Evolutionary conservation across 352 stramenopile species (phyloP), one percentile per base, ranked within the genome.

Genomic region (Phytophthora parvispora): DNA sequence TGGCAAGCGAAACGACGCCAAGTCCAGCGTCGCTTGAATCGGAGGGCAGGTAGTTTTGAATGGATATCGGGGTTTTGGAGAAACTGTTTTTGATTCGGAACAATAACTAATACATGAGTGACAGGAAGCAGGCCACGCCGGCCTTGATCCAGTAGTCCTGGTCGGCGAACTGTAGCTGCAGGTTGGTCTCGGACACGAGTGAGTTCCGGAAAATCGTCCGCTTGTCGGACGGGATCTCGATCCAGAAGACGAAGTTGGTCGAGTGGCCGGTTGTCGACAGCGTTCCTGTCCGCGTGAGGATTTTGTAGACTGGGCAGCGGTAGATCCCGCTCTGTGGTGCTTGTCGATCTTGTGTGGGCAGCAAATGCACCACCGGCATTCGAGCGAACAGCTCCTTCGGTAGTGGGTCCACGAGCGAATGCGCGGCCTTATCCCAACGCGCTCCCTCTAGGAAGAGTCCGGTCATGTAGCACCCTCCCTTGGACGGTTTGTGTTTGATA

Each of bases 191-290:
- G 0, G 93, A 98, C n/a, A 98, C 94, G 28, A 98, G 84, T 24
- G 83, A 93, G 49, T 93, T 97, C 43, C 92, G 87, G 75, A 78
- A 94, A 83, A 87, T 89, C 27, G 78, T 95, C 53, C 53, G 66
- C 51, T 92, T 90, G 67, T 84, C 88, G 20, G 84, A 89, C 32
- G 97, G 97, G 16, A 99, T 87, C 54, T 99, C 95, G 65, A 99
- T 97, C 97, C 96, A 99, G 70, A 99, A 98, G 59, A 99, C 91
- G 79, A 99, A 99, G 84, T 99, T 99, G 25, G 97, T 99, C 32
- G 90, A 98, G 73, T 99, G 97, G 42, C 97, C 97, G 0, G 97
- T 99, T 16, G 97, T 99, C 2, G 94, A 98, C 15, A 99, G 76
- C 36, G 93, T 98, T 28, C 97, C 97, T 54, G 91, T 90, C 49